Evolutionary conservation across 371 early-diverging fungal genomes (phyloP).

Genomic region (Coemansia sp.): DNA sequence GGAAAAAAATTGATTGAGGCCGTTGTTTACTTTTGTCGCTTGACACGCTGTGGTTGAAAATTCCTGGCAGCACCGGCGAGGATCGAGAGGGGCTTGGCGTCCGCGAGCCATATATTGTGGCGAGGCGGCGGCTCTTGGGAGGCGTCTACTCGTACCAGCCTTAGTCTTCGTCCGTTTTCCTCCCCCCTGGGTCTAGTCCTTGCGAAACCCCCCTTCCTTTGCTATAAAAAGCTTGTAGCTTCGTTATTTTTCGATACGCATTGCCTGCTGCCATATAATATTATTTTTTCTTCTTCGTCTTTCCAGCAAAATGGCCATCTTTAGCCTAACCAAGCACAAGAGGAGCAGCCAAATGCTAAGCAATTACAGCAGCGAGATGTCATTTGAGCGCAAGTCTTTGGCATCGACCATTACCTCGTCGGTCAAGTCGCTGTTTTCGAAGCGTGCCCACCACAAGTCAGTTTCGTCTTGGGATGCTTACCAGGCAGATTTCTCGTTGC

Average conservation of each 20-base stretch:
- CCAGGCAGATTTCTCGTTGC: neutral
- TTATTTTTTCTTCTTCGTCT: neutral
- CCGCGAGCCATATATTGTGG: conserved; percentile 8
- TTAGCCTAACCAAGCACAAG: conserved; percentile 21
- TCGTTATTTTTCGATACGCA: neutral
- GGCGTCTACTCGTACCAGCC: neutral
- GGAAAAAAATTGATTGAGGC: neutral
- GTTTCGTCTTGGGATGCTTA: neutral
- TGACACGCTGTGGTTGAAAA: neutral
- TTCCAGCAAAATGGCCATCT: conserved; percentile 22
- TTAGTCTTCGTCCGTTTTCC: neutral
- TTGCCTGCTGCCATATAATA: no score
- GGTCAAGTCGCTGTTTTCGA: conserved; percentile 35
- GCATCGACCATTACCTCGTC: conserved; percentile 22
- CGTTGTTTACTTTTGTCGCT: conserved; percentile 4
- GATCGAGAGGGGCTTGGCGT: conserved; percentile 2
- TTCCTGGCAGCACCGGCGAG: neutral
- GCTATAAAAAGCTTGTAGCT: neutral
- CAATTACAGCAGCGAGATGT: neutral
- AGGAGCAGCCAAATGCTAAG: conserved; percentile 11
- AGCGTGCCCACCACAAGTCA: conserved; percentile 1
- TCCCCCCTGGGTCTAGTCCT: conserved; percentile 7
- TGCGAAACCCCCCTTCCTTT: neutral
- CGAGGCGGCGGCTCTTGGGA: neutral
- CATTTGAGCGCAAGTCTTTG: conserved; percentile 24